These are phyloP conservation scores for Luffa aegyptiaca DNA, from an alignment of 306 rosid species.

Conservation along the genomic window DNA sequence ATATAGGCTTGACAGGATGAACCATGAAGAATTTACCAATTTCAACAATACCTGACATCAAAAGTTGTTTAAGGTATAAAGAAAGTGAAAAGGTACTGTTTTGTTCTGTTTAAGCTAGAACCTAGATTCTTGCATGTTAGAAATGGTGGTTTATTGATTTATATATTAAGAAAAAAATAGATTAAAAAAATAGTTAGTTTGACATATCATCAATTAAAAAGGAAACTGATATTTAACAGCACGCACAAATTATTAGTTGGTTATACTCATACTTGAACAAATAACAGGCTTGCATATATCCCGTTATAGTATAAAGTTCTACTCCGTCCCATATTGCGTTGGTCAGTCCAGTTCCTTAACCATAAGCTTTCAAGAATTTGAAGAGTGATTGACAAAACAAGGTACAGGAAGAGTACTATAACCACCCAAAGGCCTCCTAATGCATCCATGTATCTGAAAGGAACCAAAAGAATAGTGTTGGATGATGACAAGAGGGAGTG, in stretches of 20 bases:
- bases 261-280: constrained; percentile 53
- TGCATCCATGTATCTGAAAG: constrained; percentile 56
- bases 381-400: constrained; percentile 50
- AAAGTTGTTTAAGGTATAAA: constrained; percentile 37
- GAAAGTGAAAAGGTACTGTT: not conserved
- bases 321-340: constrained; percentile 26
- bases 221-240: constrained; percentile 5
- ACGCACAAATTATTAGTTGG: not conserved
- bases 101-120: too few species aligned
- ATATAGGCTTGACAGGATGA: too few species aligned
- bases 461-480: not conserved
- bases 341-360: constrained; percentile 74
- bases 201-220: not conserved
- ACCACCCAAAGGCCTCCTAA: constrained; percentile 85
- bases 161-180: constrained; percentile 1
- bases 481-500: not conserved
- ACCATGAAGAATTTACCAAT: too few species aligned
- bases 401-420: constrained; percentile 50
- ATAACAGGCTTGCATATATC: constrained; percentile 56
- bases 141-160: constrained; percentile 40
- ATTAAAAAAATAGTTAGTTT: not conserved
- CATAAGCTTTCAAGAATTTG: constrained; percentile 80
- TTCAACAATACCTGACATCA: too few species aligned
- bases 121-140: not conserved
- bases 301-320: constrained; percentile 48